Conservation (phyloP, 2,329 filamentous ascomycete genomes). For the Botrytis hyacinthi region DNA sequence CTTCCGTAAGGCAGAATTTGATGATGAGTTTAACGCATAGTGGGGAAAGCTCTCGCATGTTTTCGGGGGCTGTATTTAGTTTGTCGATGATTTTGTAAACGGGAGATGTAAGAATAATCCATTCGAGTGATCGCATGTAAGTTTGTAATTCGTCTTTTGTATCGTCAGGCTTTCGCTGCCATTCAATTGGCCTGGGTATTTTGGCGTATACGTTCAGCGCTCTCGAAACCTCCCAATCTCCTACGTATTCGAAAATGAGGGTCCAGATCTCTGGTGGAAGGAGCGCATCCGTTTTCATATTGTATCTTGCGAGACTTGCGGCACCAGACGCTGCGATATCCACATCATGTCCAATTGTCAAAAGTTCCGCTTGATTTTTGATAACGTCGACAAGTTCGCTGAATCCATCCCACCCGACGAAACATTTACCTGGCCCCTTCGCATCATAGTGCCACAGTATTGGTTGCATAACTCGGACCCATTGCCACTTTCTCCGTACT, state of each 20-base stretch:
- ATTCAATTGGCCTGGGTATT: slow-evolving; percentile 69
- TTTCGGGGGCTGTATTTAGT: slow-evolving; percentile 67
- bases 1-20: slow-evolving; percentile 79
- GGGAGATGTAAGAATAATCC: slow-evolving; percentile 73
- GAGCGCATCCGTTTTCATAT: slow-evolving; percentile 42
- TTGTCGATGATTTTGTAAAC: slow-evolving; percentile 70
- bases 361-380: slow-evolving; percentile 72
- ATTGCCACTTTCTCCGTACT: slow-evolving; percentile 79
- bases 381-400: slow-evolving; percentile 72
- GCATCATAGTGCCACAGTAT: slow-evolving; percentile 78
- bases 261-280: slow-evolving; percentile 88
- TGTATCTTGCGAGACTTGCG: slow-evolving; percentile 45
- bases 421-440: slow-evolving; percentile 50
- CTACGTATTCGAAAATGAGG: slow-evolving; percentile 77
- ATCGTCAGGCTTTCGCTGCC: slow-evolving; percentile 61
- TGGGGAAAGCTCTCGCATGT: slow-evolving; percentile 69
- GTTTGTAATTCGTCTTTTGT: slow-evolving; percentile 65
- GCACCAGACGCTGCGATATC: slow-evolving; percentile 40
- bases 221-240: slow-evolving; percentile 87
- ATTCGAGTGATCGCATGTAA: slow-evolving; percentile 78
- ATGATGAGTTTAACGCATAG: slow-evolving; percentile 86
- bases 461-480: slow-evolving; percentile 78
- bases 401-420: slow-evolving; percentile 62
- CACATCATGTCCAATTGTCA: slow-evolving; percentile 70
- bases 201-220: slow-evolving; percentile 79